phyloP scores from a whole-genome alignment of 2,329 filamentous ascomycete species.

The Aspergillus felis region DNA sequence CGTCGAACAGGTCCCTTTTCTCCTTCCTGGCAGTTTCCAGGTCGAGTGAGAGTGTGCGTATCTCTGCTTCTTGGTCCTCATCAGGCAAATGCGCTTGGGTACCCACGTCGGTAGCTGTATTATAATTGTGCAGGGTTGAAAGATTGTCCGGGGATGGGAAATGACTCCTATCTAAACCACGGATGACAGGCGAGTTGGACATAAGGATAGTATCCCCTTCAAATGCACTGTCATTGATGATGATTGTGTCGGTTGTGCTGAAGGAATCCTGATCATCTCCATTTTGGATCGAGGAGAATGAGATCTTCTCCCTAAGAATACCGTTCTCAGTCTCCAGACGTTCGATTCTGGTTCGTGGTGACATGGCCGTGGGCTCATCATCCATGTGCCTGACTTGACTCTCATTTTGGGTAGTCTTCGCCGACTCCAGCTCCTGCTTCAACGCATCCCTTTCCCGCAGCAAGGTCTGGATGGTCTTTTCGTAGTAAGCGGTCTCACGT shows the following conservation, averaged over 20 bases:
- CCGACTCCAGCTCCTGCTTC: slow-evolving; percentile 23
- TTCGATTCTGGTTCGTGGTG: slow-evolving; percentile 13
- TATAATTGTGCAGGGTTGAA: slow-evolving; percentile 10
- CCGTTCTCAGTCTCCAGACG: slow-evolving; percentile 19
- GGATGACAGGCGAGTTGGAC: slow-evolving; percentile 31
- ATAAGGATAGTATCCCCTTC: slow-evolving; percentile 24
- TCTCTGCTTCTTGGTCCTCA: slow-evolving; percentile 21
- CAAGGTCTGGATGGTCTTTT: slow-evolving; percentile 22
- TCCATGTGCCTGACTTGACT: slow-evolving; percentile 5
- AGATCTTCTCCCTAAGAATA: slow-evolving; percentile 17
- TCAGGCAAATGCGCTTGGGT: slow-evolving; percentile 14
- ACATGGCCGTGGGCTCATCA: slow-evolving; percentile 16
- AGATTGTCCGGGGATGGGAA: slow-evolving; percentile 16
- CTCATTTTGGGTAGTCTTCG: slow-evolving; percentile 9
- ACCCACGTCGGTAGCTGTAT: slow-evolving; percentile 13
- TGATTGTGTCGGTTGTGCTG: slow-evolving; percentile 21
- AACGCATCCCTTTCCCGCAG: slow-evolving; percentile 25
- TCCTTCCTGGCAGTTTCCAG: slow-evolving; percentile 38
- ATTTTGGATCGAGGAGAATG: slow-evolving; percentile 9
- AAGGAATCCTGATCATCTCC: slow-evolving; percentile 1
- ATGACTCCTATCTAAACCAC: slow-evolving; percentile 9
- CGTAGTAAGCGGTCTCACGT: slow-evolving; percentile 23
- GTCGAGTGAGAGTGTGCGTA: slow-evolving; percentile 30
- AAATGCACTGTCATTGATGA: slow-evolving; percentile 26
- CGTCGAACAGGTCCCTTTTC: slow-evolving; percentile 38